These are phyloP conservation scores for Diplodia scrobiculata DNA, from an alignment of 2,329 filamentous ascomycete genomes.

Conservation along the genomic window DNA sequence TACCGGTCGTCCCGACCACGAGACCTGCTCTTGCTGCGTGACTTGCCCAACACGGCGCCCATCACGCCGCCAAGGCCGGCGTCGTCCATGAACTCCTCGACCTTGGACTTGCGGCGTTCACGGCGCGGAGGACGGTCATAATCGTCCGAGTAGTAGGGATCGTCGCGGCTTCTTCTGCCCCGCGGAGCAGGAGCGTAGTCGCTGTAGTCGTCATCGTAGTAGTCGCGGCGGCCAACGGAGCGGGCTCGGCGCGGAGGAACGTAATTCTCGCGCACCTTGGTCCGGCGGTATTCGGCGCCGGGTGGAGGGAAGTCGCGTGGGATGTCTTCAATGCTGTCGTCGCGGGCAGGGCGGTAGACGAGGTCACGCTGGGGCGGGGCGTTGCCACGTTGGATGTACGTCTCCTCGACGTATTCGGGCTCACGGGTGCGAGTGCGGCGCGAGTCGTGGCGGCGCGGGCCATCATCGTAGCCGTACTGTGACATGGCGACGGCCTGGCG, in stretches of 20 bases:
- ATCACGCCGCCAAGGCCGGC: conserved; percentile 61
- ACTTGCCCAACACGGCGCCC: conserved; percentile 54
- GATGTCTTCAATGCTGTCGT: conserved; percentile 84
- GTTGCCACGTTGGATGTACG: conserved; percentile 52
- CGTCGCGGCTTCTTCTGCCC: conserved; percentile 53
- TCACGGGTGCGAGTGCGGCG: conserved; percentile 50
- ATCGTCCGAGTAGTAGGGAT: conserved; percentile 50
- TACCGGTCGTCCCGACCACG: conserved; percentile 52
- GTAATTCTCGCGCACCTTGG: conserved; percentile 53
- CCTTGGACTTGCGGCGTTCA: conserved; percentile 58
- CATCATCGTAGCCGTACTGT: conserved; percentile 54
- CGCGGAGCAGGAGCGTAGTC: conserved; percentile 48
- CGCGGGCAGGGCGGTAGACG: conserved; percentile 59
- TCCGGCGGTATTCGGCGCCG: conserved; percentile 51
- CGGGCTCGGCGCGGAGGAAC: conserved; percentile 60
- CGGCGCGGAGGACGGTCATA: conserved; percentile 47
- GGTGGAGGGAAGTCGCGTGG: conserved; percentile 81
- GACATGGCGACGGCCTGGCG: conserved; percentile 45
- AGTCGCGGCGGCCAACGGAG: conserved; percentile 61
- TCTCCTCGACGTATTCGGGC: conserved; percentile 55
- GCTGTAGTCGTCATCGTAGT: conserved; percentile 65
- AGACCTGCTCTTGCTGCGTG: conserved; percentile 63
- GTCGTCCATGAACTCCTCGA: conserved; percentile 63
- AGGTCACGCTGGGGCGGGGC: conserved; percentile 51
- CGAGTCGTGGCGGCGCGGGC: conserved; percentile 46